A percentile compares a stretch with the other conserved stretches of the same genome.
phyloP scores from a whole-genome alignment of 1,284 basidiomycete species.

The Stereum hirsutum region DNA sequence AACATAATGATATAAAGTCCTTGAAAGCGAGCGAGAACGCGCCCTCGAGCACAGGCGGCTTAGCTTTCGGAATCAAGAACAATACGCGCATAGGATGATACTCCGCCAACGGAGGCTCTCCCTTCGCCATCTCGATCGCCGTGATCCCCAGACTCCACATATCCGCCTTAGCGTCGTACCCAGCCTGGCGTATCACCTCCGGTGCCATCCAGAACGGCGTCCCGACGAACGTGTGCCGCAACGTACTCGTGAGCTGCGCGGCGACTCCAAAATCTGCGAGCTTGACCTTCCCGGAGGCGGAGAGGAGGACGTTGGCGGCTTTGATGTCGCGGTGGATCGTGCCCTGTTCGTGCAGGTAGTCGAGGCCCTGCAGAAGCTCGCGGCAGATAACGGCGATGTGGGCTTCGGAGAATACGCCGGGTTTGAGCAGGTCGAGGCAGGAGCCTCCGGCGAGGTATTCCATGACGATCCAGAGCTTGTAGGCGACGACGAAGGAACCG shows the following conservation, averaged over 20 bases:
- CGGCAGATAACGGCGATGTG: conserved; percentile 94
- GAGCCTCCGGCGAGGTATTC: conserved; percentile 98
- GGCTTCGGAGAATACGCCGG: conserved; percentile 82
- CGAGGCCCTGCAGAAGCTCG: conserved; percentile 89
- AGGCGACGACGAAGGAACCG: conserved; percentile 92
- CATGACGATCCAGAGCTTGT: conserved; percentile 99
- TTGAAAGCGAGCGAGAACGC: conserved; percentile 81
- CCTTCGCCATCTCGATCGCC: conserved; percentile 92
- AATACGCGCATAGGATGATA: conserved; percentile 95
- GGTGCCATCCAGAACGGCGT: conserved; percentile 99
- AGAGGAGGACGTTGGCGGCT: conserved; percentile 92
- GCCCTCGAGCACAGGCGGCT: conserved; percentile 86
- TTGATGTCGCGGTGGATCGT: conserved; percentile 99
- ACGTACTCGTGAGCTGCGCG: conserved; percentile 81
- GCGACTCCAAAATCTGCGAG: conserved; percentile 97
- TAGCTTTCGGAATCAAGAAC: conserved; percentile 94
- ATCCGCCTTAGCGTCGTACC: conserved; percentile 94
- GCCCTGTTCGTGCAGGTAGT: conserved; percentile 90
- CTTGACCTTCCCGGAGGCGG: conserved; percentile 88
- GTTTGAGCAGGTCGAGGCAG: conserved; percentile 90
- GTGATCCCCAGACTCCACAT: conserved; percentile 98
- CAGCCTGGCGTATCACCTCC: conserved; percentile 94
- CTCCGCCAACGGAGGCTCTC: conserved; percentile 88
- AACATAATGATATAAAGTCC: conserved; percentile 85
- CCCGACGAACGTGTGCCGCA: conserved; percentile 90